phyloP scores from a whole-genome alignment of 140 eudicot genomes.

The Eryngium alpinum region DNA sequence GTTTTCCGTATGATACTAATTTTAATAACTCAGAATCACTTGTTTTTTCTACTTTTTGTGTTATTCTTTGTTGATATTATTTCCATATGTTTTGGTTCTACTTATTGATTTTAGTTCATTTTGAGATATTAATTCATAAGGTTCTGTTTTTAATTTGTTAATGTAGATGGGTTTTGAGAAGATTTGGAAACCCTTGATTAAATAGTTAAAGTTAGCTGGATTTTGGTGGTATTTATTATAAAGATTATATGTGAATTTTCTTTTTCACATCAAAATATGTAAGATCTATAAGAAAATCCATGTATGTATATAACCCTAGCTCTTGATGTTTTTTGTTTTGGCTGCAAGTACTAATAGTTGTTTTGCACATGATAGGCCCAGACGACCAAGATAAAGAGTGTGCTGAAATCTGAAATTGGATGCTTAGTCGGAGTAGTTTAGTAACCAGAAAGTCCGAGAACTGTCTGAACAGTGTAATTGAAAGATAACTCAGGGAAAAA shows the following conservation, averaged over 20 bases:
- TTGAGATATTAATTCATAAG: background rate
- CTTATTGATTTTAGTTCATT: background rate
- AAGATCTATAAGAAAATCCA: background rate
- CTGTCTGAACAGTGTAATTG: slow-evolving; percentile 3
- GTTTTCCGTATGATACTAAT: slow-evolving; percentile 8
- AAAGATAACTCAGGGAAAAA: slow-evolving; percentile 41
- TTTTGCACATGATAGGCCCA: slow-evolving; percentile 24
- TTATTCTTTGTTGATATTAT: slow-evolving; percentile 15
- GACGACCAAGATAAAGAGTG: background rate
- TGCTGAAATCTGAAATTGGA: slow-evolving; percentile 8
- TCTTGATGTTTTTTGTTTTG: slow-evolving; percentile 5
- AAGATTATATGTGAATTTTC: slow-evolving; percentile 21
- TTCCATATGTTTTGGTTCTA: slow-evolving; percentile 1
- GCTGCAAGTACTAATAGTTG: slow-evolving; percentile 10
- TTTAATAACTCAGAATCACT: slow-evolving; percentile 17
- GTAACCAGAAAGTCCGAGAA: background rate
- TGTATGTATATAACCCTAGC: background rate
- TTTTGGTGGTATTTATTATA: slow-evolving; percentile 20
- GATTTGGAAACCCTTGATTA: background rate
- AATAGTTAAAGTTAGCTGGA: slow-evolving; percentile 11
- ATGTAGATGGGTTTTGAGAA: slow-evolving; percentile 14
- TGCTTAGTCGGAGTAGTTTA: background rate
- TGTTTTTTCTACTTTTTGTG: slow-evolving; percentile 9
- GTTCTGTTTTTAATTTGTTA: slow-evolving; percentile 1
- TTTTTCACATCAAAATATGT: slow-evolving; percentile 11